Conservation (phyloP, 139 green algal genomes). For the Closterium sp. region DNA sequence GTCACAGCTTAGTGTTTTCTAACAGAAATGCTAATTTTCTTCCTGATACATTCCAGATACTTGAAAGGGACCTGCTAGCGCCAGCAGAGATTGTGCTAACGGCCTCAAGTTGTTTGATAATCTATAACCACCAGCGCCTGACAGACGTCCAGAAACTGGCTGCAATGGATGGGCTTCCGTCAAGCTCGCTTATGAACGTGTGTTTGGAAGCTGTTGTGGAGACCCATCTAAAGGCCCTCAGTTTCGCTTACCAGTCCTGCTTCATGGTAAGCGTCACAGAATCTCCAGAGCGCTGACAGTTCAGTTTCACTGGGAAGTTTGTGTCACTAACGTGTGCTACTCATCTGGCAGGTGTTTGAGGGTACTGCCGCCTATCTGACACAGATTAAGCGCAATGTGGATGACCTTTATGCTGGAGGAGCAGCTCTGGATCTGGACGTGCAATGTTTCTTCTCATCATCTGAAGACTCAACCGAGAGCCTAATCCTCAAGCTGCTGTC, state of each 20-base stretch:
- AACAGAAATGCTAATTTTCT: neutral
- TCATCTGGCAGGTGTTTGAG: neutral
- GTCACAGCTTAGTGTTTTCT: no score
- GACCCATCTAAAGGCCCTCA: neutral
- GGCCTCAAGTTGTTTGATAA: neutral
- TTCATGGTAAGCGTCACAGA: neutral
- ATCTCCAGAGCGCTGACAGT: no score
- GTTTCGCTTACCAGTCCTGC: neutral
- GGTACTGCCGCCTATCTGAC: neutral
- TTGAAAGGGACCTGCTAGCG: neutral
- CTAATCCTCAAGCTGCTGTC: neutral
- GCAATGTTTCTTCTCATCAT: neutral
- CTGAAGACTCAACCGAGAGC: neutral
- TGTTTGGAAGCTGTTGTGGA: neutral
- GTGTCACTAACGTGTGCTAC: neutral
- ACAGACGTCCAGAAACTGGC: neutral
- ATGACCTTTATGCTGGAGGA: neutral
- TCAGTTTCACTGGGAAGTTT: no score
- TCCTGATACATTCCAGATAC: neutral
- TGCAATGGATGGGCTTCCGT: neutral
- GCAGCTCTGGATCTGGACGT: neutral
- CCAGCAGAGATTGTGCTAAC: neutral
- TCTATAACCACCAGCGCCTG: neutral
- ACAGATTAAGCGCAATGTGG: neutral
- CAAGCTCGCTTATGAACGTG: neutral